These are phyloP conservation scores for Neocatenulostroma microsporum DNA, from an alignment of 2,329 filamentous ascomycete species.

Conservation along the genomic window DNA sequence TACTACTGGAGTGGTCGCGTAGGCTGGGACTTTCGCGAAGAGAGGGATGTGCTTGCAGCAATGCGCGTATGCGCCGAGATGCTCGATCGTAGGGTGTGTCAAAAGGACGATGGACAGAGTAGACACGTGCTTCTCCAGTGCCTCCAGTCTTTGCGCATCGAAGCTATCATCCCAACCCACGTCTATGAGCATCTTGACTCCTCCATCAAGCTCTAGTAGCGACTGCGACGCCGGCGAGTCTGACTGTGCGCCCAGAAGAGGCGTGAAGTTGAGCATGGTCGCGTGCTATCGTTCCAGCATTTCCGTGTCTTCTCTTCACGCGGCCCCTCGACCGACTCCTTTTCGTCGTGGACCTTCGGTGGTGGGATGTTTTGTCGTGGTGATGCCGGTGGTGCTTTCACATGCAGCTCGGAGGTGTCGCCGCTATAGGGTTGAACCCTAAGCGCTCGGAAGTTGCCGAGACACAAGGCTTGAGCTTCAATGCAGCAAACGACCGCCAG, in stretches of 20 bases:
- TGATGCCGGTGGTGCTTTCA: too few relatives aligned
- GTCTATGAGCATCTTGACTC: conserved; percentile 89
- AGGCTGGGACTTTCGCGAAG: conserved; percentile 87
- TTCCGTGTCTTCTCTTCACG: too few relatives aligned
- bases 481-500: too few relatives aligned
- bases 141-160: conserved; percentile 69
- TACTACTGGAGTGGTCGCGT: conserved; percentile 89
- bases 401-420: too few relatives aligned
- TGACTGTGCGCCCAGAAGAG: conserved; percentile 83
- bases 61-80: conserved; percentile 88
- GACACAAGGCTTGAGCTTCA: too few relatives aligned
- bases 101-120: conserved; percentile 89
- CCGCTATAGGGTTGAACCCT: too few relatives aligned
- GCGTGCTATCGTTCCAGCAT: too few relatives aligned
- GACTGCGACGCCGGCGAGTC: conserved; percentile 84
- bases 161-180: conserved; percentile 95
- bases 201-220: conserved; percentile 92
- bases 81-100: conserved; percentile 84
- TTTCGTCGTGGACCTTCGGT: too few relatives aligned
- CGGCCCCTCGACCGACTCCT: too few relatives aligned
- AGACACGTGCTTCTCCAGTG: conserved; percentile 86
- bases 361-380: too few relatives aligned
- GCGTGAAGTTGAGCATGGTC: conserved; percentile 97
- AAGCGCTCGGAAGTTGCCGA: too few relatives aligned
- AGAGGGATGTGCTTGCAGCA: conserved; percentile 94